Base-by-base conservation (phyloP, 177 flowering plant species). In the Vitis hybrid region DNA sequence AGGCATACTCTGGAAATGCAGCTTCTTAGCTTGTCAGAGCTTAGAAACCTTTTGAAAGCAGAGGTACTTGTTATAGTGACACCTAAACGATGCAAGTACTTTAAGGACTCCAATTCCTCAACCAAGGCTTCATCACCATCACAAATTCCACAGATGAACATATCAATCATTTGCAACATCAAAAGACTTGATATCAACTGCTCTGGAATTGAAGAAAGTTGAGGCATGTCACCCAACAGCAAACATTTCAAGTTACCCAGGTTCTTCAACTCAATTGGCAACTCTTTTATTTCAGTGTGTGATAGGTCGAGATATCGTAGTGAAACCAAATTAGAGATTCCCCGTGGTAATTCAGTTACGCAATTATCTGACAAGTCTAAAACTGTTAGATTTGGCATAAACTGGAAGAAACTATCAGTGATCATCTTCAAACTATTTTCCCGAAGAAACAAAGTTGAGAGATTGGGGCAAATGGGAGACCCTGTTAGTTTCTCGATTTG, bases 281-380 rank as follows among this genome's bases (percentile, higher is more conserved):
- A 15, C 7, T 15, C 21, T 4, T 4, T 15, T 34, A 79, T 69
- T 1, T 59, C 0, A 5, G 78, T 79, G 0, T 6, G 0, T 10
- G 78, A 72, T 12, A 79, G 58, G 48, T 58, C 19, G 4, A 75
- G 76, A 57, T 60, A 60, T 3, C 32, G 70, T 32, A 79, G 6
- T 3, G 61, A 64, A 1, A 56, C 62, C 26, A 72, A 52, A 1
- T 17, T 2, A 18, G 56, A 59, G 21, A 75, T 64, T 26, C 64
- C 74, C 1, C 0, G 1, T 7, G 79, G 81, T 7, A 72, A 39
- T 18, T 73, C 70, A 2, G 11, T 50, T 3, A 68, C 11, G 11
- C n/a, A 1, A 39, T 65, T 60, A 4, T 12, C 0, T 15, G 71
- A 63, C 15, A 75, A 26, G 58, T 79, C 76, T 17, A 79, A 17